These are phyloP conservation scores for Talaromyces sp. DNA, from an alignment of 2,329 filamentous ascomycete genomes.

Conservation along the genomic window DNA sequence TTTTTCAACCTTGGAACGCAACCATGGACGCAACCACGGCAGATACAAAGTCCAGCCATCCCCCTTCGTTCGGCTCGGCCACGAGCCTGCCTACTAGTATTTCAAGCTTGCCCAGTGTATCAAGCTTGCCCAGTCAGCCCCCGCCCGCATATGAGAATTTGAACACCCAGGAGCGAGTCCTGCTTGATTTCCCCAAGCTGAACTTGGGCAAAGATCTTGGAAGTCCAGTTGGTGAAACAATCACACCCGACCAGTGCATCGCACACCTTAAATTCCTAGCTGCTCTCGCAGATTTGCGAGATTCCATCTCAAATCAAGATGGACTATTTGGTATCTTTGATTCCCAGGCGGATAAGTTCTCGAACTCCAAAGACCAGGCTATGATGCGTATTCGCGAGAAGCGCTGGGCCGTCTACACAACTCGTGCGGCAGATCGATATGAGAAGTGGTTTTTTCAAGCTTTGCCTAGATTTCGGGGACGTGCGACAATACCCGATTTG, in stretches of 20 bases:
- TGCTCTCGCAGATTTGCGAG: conserved; percentile 67
- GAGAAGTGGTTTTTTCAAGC: conserved; percentile 58
- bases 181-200: conserved; percentile 27
- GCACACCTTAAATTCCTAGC: conserved; percentile 75
- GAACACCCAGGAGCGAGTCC: conserved; percentile 7
- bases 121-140: no score
- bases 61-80: no score
- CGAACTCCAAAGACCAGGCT: conserved; percentile 43
- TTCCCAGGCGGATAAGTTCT: conserved; percentile 39
- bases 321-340: conserved; percentile 68
- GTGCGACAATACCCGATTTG: conserved; percentile 14
- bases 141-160: conserved; percentile 34
- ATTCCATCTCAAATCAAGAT: conserved; percentile 67
- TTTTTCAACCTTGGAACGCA: background rate
- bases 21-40: conserved; percentile 19
- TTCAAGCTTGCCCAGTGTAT: no score
- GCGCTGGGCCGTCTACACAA: conserved; percentile 70
- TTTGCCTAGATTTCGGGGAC: conserved; percentile 18
- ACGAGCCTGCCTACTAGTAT: background rate
- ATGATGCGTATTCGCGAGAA: conserved; percentile 66
- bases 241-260: conserved; percentile 61
- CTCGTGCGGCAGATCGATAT: conserved; percentile 68
- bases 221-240: conserved; percentile 13
- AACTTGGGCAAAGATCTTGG: conserved; percentile 16
- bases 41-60: conserved; percentile 14